These are phyloP conservation scores for Thelonectria blattea DNA, from an alignment of 2,329 filamentous ascomycete genomes.

Conservation along the genomic window DNA sequence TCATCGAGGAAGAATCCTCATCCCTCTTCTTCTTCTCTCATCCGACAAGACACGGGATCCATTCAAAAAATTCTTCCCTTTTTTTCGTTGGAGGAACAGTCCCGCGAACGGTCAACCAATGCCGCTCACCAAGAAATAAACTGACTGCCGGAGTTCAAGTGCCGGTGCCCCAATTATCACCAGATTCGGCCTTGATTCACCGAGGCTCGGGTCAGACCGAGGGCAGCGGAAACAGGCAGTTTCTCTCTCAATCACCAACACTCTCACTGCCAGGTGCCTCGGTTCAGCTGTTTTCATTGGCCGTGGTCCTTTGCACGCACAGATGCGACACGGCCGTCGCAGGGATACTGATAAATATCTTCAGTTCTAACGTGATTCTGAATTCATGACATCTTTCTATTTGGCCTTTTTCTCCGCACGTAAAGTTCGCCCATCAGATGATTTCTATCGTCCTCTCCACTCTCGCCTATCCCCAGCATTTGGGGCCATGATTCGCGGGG, in stretches of 20 bases:
- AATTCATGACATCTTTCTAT: not conserved
- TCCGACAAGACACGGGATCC: not conserved
- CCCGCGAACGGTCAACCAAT: slow-evolving; percentile 16
- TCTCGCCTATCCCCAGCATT: slow-evolving; percentile 4
- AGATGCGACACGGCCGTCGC: slow-evolving; percentile 2
- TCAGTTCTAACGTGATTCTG: slow-evolving; percentile 15
- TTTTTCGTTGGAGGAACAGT: not conserved
- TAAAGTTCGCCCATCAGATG: slow-evolving; percentile 7
- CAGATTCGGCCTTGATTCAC: slow-evolving; percentile 15
- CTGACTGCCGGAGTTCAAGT: slow-evolving; percentile 12
- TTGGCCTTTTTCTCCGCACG: not conserved
- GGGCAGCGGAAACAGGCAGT: not conserved
- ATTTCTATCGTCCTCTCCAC: slow-evolving; percentile 8
- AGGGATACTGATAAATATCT: slow-evolving; percentile 24
- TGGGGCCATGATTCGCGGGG: slow-evolving; percentile 13
- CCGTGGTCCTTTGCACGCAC: slow-evolving; percentile 8
- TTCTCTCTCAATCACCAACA: not conserved
- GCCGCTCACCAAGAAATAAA: not conserved
- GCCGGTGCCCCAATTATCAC: slow-evolving; percentile 6
- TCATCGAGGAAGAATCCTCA: not conserved
- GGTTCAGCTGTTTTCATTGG: slow-evolving; percentile 16
- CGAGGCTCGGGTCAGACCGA: slow-evolving; percentile 7
- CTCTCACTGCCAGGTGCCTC: slow-evolving; percentile 17
- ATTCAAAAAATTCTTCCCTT: slow-evolving; percentile 7
- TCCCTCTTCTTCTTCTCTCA: not conserved